Percentiles rank a stretch among this genome's conserved stretches.
phyloP scores from a whole-genome alignment of 164 flowering plant genomes.

The Berberis vulgaris region DNA sequence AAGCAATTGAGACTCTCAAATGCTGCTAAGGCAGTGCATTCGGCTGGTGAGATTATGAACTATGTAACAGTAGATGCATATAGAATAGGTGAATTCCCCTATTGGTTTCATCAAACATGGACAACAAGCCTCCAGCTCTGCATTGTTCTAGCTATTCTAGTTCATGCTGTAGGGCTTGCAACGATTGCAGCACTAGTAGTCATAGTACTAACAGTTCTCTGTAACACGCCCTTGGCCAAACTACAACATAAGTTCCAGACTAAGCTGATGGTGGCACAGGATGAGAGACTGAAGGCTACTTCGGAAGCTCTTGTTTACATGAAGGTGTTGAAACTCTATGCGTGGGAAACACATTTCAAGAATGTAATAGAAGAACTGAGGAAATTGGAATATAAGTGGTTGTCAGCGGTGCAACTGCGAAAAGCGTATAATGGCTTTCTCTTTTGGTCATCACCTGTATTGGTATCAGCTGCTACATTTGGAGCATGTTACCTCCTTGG shows the following conservation, averaged over 20 bases:
- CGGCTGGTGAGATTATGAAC: conserved; percentile 57
- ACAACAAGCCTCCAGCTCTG: conserved; percentile 49
- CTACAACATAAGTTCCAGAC: conserved; percentile 46
- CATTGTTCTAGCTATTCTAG: conserved; percentile 41
- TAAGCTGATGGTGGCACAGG: conserved; percentile 54
- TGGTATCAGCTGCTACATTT: conserved; percentile 62
- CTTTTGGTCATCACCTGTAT: conserved; percentile 61
- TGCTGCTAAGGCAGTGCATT: conserved; percentile 35
- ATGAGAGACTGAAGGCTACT: conserved; percentile 43
- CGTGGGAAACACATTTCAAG: conserved; percentile 70
- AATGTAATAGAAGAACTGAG: conserved; percentile 34
- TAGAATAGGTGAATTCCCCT: conserved; percentile 63
- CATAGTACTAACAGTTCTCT: conserved; percentile 38
- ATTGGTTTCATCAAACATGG: conserved; percentile 73
- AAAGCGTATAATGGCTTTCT: conserved; percentile 39
- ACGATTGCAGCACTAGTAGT: conserved; percentile 45
- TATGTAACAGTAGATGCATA: conserved; percentile 69
- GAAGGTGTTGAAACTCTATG: conserved; percentile 63
- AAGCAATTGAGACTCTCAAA: conserved; percentile 57
- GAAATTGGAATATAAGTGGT: conserved; percentile 40
- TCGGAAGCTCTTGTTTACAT: conserved; percentile 51
- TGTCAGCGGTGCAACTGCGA: conserved; percentile 39
- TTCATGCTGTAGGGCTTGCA: conserved; percentile 46
- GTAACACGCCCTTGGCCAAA: conserved; percentile 58
- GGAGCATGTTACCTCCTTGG: conserved; percentile 47